Base-by-base conservation (phyloP, 106 monocot genomes). In the Dendrobium catenatum region DNA sequence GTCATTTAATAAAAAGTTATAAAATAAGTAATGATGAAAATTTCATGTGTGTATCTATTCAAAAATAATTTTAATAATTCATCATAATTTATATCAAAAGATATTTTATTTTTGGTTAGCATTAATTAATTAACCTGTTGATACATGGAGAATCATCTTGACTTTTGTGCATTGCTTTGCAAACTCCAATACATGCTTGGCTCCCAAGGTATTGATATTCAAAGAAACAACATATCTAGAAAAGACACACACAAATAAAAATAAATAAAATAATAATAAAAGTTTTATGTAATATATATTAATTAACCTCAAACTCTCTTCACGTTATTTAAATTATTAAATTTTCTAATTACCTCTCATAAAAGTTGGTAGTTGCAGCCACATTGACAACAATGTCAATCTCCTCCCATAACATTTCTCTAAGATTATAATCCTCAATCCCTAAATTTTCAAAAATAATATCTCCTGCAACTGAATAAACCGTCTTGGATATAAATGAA, bases 331-430 rank as follows among this genome's bases (percentile, higher is more conserved):
- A 10, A 42, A 20, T 73, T 29, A 33, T 5, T 0, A 64, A 66
- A 33, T 17, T 27, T 43, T 73, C 20, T 20, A 20, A 43, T 24
- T 74, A 94, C 94, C 94, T 94, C 80, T 89, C 94, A 37, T 88
- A 80, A 48, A 94, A 94, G 82, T 82, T 91, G 18, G 94, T 94
- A 55, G 91, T 94, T 9, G 94, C 94, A 68, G 94, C 94, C 40
- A 80, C 88, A 55, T 94, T 94, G 27, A 94, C 72, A 33, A 94
- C 80, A 46, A 91, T 72, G 80, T 94, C 72, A 4, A 91, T 58
- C 42, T 94, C 83, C 67, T 86, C 68, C 59, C 55, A 80, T 48
- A 94, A 42, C 16, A 40, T 18, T 43, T 83, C 85, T 46, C 55
- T 68, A 29, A 94, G 66, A 61, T 78, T 20, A 33, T 22, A 13